Evolutionary conservation across 2,329 filamentous ascomycete species (phyloP).

Genomic region (Phaeophleospora eucalypticola): DNA sequence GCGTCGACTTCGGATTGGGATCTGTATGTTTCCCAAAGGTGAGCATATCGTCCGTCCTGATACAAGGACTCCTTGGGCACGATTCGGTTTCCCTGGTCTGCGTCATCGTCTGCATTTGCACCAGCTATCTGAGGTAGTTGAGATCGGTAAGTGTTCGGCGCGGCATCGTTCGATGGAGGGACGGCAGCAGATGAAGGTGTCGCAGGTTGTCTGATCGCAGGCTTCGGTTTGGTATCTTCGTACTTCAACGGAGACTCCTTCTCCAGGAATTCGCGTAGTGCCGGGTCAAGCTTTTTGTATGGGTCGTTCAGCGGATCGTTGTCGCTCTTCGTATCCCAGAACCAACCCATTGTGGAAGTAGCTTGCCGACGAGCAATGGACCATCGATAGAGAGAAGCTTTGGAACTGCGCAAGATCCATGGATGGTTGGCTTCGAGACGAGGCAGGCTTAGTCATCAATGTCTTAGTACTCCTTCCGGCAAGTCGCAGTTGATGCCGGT

Average conservation of each 20-base stretch:
- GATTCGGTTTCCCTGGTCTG: slow-evolving; percentile 29
- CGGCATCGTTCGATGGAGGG: slow-evolving; percentile 26
- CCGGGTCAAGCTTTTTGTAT: slow-evolving; percentile 72
- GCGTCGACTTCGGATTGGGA: slow-evolving; percentile 67
- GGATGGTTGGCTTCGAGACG: too few species aligned
- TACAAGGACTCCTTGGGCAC: slow-evolving; percentile 56
- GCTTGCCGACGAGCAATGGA: too few species aligned
- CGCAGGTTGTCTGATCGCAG: slow-evolving; percentile 5
- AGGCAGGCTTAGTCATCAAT: too few species aligned
- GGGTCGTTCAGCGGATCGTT: slow-evolving; percentile 56
- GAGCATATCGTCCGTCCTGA: slow-evolving; percentile 69
- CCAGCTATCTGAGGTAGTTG: slow-evolving; percentile 25
- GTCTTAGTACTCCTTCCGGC: too few species aligned
- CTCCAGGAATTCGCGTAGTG: slow-evolving; percentile 77
- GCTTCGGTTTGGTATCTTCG: slow-evolving; percentile 25
- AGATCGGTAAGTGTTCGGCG: slow-evolving; percentile 30
- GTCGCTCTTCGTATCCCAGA: slow-evolving; percentile 48
- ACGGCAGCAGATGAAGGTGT: background rate
- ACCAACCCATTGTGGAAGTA: slow-evolving; percentile 60
- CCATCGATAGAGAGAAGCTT: too few species aligned
- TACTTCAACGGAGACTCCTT: slow-evolving; percentile 76
- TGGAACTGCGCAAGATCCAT: too few species aligned
- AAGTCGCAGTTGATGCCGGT: too few species aligned
- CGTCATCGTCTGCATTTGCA: slow-evolving; percentile 22
- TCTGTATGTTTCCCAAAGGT: slow-evolving; percentile 89